phyloP scores from a whole-genome alignment of 192 early-diverging fungal species.

The Dissophora globulifera region DNA sequence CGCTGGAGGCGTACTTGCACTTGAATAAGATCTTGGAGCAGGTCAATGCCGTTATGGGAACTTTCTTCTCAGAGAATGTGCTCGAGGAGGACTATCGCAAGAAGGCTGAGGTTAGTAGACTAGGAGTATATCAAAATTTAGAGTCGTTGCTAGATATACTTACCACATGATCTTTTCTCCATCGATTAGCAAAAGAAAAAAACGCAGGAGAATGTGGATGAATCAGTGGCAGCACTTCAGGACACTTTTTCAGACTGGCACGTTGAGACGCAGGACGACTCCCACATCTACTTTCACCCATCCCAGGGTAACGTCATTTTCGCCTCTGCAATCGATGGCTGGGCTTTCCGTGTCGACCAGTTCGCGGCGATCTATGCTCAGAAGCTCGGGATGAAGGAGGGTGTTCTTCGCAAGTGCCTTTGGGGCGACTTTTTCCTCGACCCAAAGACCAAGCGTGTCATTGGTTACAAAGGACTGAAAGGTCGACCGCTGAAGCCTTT shows the following conservation, averaged over 20 bases:
- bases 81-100: conserved; percentile 82
- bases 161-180: too few species aligned
- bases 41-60: conserved; percentile 96
- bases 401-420: conserved; percentile 78
- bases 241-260: conserved; percentile 78
- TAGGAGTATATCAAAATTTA: too few species aligned
- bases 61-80: conserved; percentile 90
- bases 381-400: conserved; percentile 88
- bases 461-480: conserved; percentile 87
- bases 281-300: conserved; percentile 95
- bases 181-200: conserved; percentile 55
- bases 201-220: conserved; percentile 34
- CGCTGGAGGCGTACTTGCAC: conserved; percentile 92
- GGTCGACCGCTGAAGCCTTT: conserved; percentile 89
- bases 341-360: conserved; percentile 95
- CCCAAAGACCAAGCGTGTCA: conserved; percentile 91
- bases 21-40: conserved; percentile 96
- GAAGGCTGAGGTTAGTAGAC: conserved; percentile 53
- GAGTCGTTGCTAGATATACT: too few species aligned
- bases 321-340: conserved; percentile 95
- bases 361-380: conserved; percentile 93
- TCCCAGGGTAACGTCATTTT: conserved; percentile 97
- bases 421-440: conserved; percentile 99
- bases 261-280: conserved; percentile 91
- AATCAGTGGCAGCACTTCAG: conserved; percentile 44